phyloP scores from a whole-genome alignment of 2,329 filamentous ascomycete species.

The Calonectria pseudoreteaudii region DNA sequence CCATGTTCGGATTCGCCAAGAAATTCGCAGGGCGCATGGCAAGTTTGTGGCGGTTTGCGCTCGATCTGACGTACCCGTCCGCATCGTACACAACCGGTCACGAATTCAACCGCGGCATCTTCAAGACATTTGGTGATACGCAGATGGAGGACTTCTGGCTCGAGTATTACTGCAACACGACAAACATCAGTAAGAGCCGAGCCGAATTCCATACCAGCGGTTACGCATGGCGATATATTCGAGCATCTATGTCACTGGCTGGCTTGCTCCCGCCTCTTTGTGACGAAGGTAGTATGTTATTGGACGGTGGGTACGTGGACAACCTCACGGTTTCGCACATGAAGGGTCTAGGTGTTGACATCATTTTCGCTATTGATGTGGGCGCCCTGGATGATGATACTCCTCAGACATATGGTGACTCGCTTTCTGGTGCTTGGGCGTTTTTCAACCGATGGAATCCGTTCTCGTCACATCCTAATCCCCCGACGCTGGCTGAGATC shows the following conservation, averaged over 20 bases:
- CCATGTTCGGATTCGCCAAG: conserved; percentile 96
- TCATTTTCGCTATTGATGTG: conserved; percentile 96
- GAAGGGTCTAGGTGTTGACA: conserved; percentile 91
- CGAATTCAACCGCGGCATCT: conserved; percentile 98
- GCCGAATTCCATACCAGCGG: conserved; percentile 94
- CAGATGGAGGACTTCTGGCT: conserved; percentile 99
- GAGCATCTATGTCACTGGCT: conserved; percentile 96
- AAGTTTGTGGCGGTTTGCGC: conserved; percentile 97
- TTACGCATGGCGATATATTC: conserved; percentile 97
- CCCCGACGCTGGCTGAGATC: conserved; percentile 94
- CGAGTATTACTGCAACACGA: conserved; percentile 99
- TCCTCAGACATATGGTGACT: conserved; percentile 93
- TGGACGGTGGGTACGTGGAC: conserved; percentile 97
- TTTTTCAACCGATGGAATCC: conserved; percentile 97
- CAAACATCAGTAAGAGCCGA: conserved; percentile 95
- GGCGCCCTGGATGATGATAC: conserved; percentile 92
- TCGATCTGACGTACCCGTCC: conserved; percentile 96
- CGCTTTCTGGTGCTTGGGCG: conserved; percentile 94
- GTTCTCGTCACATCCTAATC: conserved; percentile 88
- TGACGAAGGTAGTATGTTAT: conserved; percentile 95
- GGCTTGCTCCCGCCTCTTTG: conserved; percentile 93
- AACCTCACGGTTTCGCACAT: conserved; percentile 97
- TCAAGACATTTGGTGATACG: conserved; percentile 96
- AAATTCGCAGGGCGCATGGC: conserved; percentile 99
- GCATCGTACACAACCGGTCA: conserved; percentile 98